These are phyloP conservation scores for Akanthomyces dipterigenus DNA, from an alignment of 2,329 filamentous ascomycete genomes.

Conservation along the genomic window DNA sequence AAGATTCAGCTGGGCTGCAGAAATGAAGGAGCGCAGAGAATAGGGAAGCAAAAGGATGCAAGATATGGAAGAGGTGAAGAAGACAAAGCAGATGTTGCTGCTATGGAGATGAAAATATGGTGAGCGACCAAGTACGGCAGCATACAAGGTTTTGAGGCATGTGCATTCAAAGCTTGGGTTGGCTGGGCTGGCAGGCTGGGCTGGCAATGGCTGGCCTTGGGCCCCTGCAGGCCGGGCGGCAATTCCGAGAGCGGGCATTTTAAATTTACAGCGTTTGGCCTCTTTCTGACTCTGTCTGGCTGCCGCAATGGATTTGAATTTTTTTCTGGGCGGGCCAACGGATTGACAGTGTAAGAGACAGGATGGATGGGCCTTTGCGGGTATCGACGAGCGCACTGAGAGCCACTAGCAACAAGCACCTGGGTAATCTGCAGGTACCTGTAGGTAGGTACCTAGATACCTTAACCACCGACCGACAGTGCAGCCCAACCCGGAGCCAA, in stretches of 20 bases:
- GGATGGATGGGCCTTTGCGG: conserved; percentile 1
- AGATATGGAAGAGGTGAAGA: background rate
- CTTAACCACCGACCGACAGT: background rate
- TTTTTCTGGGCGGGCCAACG: conserved; percentile 3
- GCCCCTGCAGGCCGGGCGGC: conserved; percentile 2
- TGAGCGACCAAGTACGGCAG: background rate
- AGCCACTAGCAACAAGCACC: background rate
- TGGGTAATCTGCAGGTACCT: background rate
- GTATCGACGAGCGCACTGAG: background rate
- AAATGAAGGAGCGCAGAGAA: background rate
- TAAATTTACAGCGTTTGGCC: background rate
- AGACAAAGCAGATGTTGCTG: background rate
- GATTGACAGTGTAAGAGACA: background rate
- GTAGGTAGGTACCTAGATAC: no score
- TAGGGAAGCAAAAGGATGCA: background rate
- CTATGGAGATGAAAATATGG: conserved; percentile 3
- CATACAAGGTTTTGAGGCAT: conserved; percentile 12
- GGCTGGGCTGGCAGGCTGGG: background rate
- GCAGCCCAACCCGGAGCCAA: background rate
- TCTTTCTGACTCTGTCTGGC: background rate
- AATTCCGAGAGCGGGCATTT: conserved; percentile 11
- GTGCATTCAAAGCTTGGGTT: conserved; percentile 9
- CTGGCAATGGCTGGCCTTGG: background rate
- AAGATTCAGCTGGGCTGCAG: background rate
- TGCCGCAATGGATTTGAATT: background rate